Conservation (phyloP, 2,329 filamentous ascomycete genomes). For the Pseudogymnoascus sp. region DNA sequence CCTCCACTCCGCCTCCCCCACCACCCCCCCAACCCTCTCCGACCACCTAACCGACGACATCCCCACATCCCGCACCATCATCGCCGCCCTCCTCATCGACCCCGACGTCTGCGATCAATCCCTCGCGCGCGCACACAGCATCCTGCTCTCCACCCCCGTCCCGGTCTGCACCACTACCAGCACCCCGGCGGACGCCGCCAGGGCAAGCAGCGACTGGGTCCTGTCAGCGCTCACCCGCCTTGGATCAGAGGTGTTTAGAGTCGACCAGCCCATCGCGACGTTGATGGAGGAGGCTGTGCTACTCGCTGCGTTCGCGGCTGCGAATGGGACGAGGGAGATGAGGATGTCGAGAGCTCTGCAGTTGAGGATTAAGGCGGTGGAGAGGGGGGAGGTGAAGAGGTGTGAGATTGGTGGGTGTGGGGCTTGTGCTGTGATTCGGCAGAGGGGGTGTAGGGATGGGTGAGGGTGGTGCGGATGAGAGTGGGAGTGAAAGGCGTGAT, state of each 20-base stretch:
- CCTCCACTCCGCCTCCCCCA: background rate
- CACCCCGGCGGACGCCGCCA: background rate
- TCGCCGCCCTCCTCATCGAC: background rate
- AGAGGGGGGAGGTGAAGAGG: background rate
- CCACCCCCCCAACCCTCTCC: background rate
- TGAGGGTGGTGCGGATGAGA: background rate
- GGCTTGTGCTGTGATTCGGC: background rate
- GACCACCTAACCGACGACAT: background rate
- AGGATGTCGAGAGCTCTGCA: background rate
- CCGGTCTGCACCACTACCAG: background rate
- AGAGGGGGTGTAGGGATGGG: background rate
- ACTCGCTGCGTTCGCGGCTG: background rate
- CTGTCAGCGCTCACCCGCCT: background rate
- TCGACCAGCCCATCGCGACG: background rate
- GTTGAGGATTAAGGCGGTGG: background rate
- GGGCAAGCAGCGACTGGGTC: background rate
- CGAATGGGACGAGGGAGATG: background rate
- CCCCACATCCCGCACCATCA: background rate
- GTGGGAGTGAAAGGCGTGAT: background rate
- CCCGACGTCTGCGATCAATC: background rate
- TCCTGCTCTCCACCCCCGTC: background rate
- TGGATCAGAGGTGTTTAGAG: background rate
- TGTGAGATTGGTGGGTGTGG: background rate
- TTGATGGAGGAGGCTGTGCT: background rate
- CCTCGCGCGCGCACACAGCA: background rate